Evolutionary conservation across 768 basidiomycete genomes (phyloP), one percentile per base, ranked within the genome.

Genomic region (Tylopilus rubrobrunneus): DNA sequence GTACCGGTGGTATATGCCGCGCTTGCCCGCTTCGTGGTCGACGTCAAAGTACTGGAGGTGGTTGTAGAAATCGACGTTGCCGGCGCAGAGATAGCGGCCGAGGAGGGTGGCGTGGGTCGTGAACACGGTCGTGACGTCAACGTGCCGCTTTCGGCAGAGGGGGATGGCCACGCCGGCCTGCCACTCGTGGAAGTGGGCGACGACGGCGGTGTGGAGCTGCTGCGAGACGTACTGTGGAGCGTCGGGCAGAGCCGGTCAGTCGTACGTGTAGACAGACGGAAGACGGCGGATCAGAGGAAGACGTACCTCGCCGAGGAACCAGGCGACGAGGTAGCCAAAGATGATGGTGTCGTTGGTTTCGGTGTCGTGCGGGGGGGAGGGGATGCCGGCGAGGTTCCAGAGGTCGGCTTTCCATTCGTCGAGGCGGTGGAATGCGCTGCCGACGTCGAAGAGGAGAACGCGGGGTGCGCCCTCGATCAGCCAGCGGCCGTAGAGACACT

Each of bases 131-230:
- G 96, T 98, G 59, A 99, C 87, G 73, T 99, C 97, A 67, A 99
- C 87, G 68, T 97, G 95, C 49, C 97, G 82, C 74, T 97, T 98
- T 59, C 97, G 81, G 72, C 92, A 96, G 14, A 98, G 81, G 8
- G 92, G 87, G 52, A 98, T 97, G 25, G 95, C 92, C 44, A 97
- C 84, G 43, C 96, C 95, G 9, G 94, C 96, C 69, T 98, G 97
- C 97, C 97, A 99, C 73, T 99, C 97, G 71, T 99, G 97, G 77
- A 99, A 97, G 73, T 99, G 97, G 60, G 94, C 95, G 53, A 98
- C 81, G 62, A 98, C 91, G 17, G 95, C 93, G 6, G 85, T 90
- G 49, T 80, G 76, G 31, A 88, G 79, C 68, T 97, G 91, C 41
- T 84, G 84, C 27, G 88, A 66, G 39, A 91, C 85, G 65, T 92